Evolutionary conservation across 2,329 filamentous ascomycete genomes (phyloP), one percentile per base, ranked within the genome.

Genomic region (Stachybotrys chartarum): DNA sequence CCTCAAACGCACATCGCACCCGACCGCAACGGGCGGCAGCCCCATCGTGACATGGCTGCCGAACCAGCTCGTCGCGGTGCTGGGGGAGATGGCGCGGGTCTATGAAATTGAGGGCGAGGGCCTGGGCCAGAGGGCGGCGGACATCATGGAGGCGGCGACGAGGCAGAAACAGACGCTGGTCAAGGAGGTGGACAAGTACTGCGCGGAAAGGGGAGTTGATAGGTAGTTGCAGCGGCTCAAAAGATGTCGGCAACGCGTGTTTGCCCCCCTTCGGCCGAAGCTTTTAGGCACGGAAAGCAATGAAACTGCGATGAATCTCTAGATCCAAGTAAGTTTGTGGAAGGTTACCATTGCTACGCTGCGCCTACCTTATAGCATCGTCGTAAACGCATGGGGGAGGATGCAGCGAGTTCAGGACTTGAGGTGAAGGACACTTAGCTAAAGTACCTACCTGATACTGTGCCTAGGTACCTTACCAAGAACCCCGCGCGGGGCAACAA

Each of bases 1-100:
- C 63, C 79, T 93, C 59, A 90, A 91, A 77, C 82, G 84, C 65
- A 91, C 86, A 1, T 76, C 75, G 17, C 88, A 93, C 66, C 88
- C 89, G 0, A 90, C 86, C 2, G 89, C 89, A 0, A 93, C 89
- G 0, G 89, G 89, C 2, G 89, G 89, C 17, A 90, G 85, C 61
- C 89, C 89, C 4, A 92, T 93, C 58, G 87, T 92, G 16, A 92
- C 88, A 3, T 93, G 89, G 89, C 72, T 93, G 58, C 89, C 89
- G 3, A 93, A 92, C 70, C 89, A 93, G 75, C 78, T 93, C 51
- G 79, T 83, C 59, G 88, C 89, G 1, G 87, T 92, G 12, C 77
- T 93, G 70, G 76, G 79, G 12, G 79, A 90, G 65, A 92, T 92
- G 86, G 72, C 75, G 24, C 73, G 78, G 42, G 76, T 88, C 2